Percentiles rank a stretch among this genome's conserved stretches.
phyloP scores from a whole-genome alignment of 345 rosid species.

The Geranium rotundifolium region DNA sequence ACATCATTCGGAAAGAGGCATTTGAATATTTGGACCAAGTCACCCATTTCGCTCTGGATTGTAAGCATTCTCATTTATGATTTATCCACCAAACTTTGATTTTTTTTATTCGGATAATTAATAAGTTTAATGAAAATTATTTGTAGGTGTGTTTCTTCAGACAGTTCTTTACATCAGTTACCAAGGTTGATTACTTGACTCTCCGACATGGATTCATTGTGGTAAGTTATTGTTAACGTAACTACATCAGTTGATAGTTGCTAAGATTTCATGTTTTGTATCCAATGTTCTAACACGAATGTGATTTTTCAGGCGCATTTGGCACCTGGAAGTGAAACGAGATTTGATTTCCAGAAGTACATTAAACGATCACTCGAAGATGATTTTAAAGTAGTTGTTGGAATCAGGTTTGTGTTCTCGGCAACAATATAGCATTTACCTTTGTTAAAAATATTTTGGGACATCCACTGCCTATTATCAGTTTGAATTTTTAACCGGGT shows the following conservation, averaged over 20 bases:
- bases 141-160: slow-evolving; percentile 98
- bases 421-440: too few relatives aligned
- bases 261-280: too few relatives aligned
- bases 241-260: too few relatives aligned
- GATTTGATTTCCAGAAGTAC: slow-evolving; percentile 73
- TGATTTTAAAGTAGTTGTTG: slow-evolving; percentile 84
- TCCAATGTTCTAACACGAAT: too few relatives aligned
- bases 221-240: background rate
- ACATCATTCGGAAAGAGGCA: slow-evolving; percentile 92
- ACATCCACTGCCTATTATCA: too few relatives aligned
- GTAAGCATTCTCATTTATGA: slow-evolving; percentile 30
- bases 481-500: too few relatives aligned
- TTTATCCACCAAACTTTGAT: background rate
- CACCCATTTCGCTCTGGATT: slow-evolving; percentile 59
- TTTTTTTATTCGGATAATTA: background rate
- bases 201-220: slow-evolving; percentile 5
- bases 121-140: background rate
- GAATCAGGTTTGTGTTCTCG: slow-evolving; percentile 42
- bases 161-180: slow-evolving; percentile 80
- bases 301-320: slow-evolving; percentile 61
- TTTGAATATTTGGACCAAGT: slow-evolving; percentile 56
- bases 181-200: slow-evolving; percentile 75
- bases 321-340: slow-evolving; percentile 63
- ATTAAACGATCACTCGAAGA: slow-evolving; percentile 79
- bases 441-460: too few relatives aligned